Evolutionary conservation across 2,329 filamentous ascomycete species (phyloP).

Genomic region (Penicillium janthinellum): DNA sequence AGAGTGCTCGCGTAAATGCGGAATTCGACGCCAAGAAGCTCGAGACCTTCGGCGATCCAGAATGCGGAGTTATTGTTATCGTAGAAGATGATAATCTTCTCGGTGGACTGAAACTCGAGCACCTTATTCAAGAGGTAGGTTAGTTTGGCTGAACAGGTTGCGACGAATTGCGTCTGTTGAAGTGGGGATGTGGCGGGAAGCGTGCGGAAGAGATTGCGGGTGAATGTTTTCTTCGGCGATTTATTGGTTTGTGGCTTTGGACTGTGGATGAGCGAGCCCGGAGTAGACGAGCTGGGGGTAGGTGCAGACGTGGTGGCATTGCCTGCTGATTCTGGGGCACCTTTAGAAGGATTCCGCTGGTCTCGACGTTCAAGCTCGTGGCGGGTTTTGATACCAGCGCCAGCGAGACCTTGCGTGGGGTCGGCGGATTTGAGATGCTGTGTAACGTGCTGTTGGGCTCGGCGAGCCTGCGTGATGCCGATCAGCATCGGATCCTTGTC

Average conservation of each 20-base stretch:
- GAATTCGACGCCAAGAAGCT: constrained; percentile 66
- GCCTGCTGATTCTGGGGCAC: constrained; percentile 18
- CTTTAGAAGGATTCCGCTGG: constrained; percentile 13
- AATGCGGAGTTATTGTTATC: constrained; percentile 84
- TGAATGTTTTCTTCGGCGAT: constrained; percentile 34
- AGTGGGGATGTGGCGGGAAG: constrained; percentile 54
- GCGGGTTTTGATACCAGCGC: constrained; percentile 44
- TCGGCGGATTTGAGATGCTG: constrained; percentile 38
- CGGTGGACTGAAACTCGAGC: constrained; percentile 64
- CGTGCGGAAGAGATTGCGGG: constrained; percentile 29
- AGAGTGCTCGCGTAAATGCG: constrained; percentile 60
- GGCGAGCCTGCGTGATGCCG: constrained; percentile 58
- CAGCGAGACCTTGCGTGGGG: constrained; percentile 44
- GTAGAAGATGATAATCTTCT: constrained; percentile 93
- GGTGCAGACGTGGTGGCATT: background rate
- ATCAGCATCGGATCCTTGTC: constrained; percentile 53
- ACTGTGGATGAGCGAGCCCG: constrained; percentile 22
- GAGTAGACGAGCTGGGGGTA: constrained; percentile 12
- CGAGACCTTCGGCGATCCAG: constrained; percentile 80
- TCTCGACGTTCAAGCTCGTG: constrained; percentile 29
- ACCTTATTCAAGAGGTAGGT: constrained; percentile 81
- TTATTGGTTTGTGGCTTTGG: constrained; percentile 31
- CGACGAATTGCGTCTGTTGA: constrained; percentile 64
- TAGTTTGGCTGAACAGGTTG: constrained; percentile 82
- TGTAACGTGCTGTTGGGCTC: constrained; percentile 58